phyloP scores from a whole-genome alignment of 2,329 filamentous ascomycete genomes.

The Penicillium glabrum region DNA sequence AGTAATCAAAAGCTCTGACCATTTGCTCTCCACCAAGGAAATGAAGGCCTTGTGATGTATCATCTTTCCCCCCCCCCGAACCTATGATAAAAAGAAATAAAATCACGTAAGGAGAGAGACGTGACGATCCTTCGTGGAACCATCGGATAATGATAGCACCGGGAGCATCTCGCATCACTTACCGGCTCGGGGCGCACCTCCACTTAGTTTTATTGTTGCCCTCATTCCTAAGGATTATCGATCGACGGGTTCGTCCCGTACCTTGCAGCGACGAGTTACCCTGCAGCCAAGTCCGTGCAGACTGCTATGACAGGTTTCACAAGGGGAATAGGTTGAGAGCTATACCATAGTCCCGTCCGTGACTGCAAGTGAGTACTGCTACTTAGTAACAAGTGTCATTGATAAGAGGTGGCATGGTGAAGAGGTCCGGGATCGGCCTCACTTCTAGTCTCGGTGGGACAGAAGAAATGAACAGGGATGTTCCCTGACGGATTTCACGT shows the following conservation, averaged over 20 bases:
- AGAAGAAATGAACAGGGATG: conserved; percentile 3
- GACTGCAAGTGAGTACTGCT: no score
- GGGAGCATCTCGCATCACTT: neutral
- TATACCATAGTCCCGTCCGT: no score
- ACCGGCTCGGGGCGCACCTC: conserved; percentile 4
- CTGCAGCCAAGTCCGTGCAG: conserved; percentile 24
- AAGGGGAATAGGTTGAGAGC: neutral
- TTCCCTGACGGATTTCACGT: neutral
- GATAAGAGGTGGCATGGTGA: no score
- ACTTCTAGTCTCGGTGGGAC: conserved; percentile 8
- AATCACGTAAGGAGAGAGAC: conserved; percentile 4
- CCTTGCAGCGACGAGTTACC: conserved; percentile 25
- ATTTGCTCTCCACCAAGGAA: neutral
- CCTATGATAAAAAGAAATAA: neutral
- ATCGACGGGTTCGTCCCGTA: conserved; percentile 28
- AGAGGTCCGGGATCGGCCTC: neutral
- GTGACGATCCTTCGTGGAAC: neutral
- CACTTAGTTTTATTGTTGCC: neutral
- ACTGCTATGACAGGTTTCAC: conserved; percentile 11
- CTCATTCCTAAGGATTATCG: conserved; percentile 5
- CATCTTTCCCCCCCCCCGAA: neutral
- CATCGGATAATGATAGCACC: neutral
- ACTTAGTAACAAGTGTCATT: no score
- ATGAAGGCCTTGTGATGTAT: conserved; percentile 4
- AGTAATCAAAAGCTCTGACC: neutral